Conservation (phyloP, 2,329 filamentous ascomycete genomes). For the Aspergillus bombycis region DNA sequence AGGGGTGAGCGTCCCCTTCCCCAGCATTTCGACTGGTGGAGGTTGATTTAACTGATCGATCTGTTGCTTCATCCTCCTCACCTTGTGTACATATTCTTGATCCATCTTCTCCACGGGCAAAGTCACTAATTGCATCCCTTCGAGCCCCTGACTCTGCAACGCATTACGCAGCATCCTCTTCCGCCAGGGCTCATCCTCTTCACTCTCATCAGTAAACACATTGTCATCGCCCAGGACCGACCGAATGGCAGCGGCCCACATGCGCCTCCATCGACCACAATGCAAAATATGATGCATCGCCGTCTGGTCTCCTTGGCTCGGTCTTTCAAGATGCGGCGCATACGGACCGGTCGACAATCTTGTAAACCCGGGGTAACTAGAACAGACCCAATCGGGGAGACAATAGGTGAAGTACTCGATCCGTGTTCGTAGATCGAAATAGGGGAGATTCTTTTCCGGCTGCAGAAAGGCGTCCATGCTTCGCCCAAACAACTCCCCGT, state of each 20-base stretch:
- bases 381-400: slow-evolving; percentile 26
- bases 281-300: slow-evolving; percentile 25
- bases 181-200: slow-evolving; percentile 20
- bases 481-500: slow-evolving; percentile 35
- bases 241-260: slow-evolving; percentile 27
- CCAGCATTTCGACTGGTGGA: background rate
- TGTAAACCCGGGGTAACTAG: background rate
- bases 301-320: slow-evolving; percentile 6
- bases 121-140: slow-evolving; percentile 35
- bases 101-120: slow-evolving; percentile 7
- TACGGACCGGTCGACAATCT: background rate
- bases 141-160: slow-evolving; percentile 32
- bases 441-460: slow-evolving; percentile 4
- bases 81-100: background rate
- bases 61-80: background rate
- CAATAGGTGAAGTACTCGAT: slow-evolving; percentile 37
- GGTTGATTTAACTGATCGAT: background rate
- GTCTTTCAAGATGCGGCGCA: background rate
- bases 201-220: background rate
- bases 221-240: background rate
- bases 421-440: slow-evolving; percentile 24
- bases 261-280: slow-evolving; percentile 29
- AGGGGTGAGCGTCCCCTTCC: background rate
- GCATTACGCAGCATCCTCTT: slow-evolving; percentile 31
- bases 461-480: slow-evolving; percentile 28